Evolutionary conservation across 2,329 filamentous ascomycete species (phyloP).

Genomic region (Dothiorella sarmentorum): DNA sequence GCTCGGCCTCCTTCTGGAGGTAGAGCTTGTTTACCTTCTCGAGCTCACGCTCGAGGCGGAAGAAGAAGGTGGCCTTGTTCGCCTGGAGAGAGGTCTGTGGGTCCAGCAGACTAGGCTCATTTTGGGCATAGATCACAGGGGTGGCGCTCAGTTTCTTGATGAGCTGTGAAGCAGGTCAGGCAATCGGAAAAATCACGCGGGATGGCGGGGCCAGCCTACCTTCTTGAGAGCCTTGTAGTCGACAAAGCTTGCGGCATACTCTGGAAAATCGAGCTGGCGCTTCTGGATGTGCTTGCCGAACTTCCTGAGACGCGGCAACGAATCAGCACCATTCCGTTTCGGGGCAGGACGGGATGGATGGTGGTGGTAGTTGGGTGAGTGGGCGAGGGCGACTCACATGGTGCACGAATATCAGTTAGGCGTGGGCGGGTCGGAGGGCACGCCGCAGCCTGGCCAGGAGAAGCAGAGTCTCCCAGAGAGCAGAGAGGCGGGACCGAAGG

Average conservation of each 20-base stretch:
- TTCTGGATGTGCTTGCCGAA: conserved; percentile 99
- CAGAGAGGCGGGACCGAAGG: conserved; percentile 7
- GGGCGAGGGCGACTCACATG: conserved; percentile 14
- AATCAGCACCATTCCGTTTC: conserved; percentile 28
- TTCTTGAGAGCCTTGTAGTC: conserved; percentile 99
- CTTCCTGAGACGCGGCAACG: conserved; percentile 66
- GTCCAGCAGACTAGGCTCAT: conserved; percentile 59
- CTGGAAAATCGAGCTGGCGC: conserved; percentile 95
- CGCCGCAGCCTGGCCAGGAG: neutral
- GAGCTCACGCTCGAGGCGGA: conserved; percentile 92
- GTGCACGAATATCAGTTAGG: conserved; percentile 8
- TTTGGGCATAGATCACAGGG: conserved; percentile 74
- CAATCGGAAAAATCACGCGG: neutral
- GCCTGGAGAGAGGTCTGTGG: conserved; percentile 89
- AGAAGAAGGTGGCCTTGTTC: conserved; percentile 98
- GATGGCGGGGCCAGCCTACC: conserved; percentile 52
- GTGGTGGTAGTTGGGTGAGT: neutral
- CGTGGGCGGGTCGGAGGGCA: neutral
- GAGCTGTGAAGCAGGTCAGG: conserved; percentile 58
- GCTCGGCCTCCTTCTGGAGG: conserved; percentile 96
- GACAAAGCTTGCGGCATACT: conserved; percentile 98
- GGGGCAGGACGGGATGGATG: conserved; percentile 9
- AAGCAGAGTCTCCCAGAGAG: neutral
- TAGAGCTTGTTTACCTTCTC: conserved; percentile 99
- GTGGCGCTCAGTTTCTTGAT: conserved; percentile 97